Conservation (phyloP, 2,329 filamentous ascomycete genomes). For the Diaporthe capsici region DNA sequence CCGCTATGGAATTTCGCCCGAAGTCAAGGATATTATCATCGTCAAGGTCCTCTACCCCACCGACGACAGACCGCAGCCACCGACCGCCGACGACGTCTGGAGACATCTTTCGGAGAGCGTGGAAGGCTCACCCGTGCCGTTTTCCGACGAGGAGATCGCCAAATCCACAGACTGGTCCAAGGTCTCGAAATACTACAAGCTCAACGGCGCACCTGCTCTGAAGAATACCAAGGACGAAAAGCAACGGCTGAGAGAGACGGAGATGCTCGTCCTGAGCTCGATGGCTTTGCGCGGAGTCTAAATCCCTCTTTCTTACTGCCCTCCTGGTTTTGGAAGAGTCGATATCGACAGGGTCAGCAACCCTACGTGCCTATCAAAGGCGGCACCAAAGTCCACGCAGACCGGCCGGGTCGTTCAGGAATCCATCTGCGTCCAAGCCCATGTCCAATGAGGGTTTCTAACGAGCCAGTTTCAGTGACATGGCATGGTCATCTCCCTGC, state of each 20-base stretch:
- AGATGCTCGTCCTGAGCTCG: constrained; percentile 78
- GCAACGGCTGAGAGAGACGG: constrained; percentile 68
- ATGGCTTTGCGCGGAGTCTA: constrained; percentile 82
- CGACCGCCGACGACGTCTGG: constrained; percentile 63
- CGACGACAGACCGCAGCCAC: constrained; percentile 56
- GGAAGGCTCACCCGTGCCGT: constrained; percentile 69
- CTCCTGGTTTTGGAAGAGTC: rapidly evolving
- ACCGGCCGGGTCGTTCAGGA: no score
- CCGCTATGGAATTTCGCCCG: constrained; percentile 83
- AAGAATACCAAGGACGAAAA: constrained; percentile 60
- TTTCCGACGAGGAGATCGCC: constrained; percentile 75
- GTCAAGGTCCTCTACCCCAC: constrained; percentile 79
- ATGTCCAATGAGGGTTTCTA: no score
- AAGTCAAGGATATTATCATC: constrained; percentile 80
- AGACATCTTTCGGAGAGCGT: constrained; percentile 74
- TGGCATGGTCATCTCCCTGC: no score
- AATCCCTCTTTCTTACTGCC: not conserved
- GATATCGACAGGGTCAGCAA: no score
- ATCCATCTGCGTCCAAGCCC: rapidly evolving
- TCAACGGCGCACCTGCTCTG: constrained; percentile 72
- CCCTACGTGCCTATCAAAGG: no score
- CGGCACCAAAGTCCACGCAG: no score
- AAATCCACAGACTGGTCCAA: constrained; percentile 74
- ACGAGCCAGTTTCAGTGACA: no score
- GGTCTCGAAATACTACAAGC: constrained; percentile 89